phyloP scores from a whole-genome alignment of 768 basidiomycete species.

The Termitomyces sp. region DNA sequence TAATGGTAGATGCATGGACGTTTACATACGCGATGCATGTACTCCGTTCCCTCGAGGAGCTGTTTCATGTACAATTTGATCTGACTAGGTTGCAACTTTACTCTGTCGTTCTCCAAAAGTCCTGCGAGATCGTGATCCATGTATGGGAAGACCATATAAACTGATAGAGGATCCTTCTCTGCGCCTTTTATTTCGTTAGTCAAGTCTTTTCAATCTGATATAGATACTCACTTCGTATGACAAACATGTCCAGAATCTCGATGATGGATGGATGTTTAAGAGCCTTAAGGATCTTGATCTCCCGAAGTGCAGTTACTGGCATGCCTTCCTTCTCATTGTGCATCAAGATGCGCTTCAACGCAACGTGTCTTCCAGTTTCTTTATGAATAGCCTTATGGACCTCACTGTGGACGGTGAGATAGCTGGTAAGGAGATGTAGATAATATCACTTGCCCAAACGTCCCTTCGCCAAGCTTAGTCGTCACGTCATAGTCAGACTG shows the following conservation, averaged over 20 bases:
- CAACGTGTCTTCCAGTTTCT: slow-evolving; percentile 57
- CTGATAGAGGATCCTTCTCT: slow-evolving; percentile 68
- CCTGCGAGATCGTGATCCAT: slow-evolving; percentile 99
- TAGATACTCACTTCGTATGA: slow-evolving; percentile 59
- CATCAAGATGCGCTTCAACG: slow-evolving; percentile 92
- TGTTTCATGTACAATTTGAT: slow-evolving; percentile 98
- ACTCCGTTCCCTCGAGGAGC: slow-evolving; percentile 91
- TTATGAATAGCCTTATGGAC: slow-evolving; percentile 84
- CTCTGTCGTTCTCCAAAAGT: slow-evolving; percentile 85
- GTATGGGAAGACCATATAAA: slow-evolving; percentile 99
- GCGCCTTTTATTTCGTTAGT: slow-evolving; percentile 37
- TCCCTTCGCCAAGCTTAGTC: slow-evolving; percentile 92
- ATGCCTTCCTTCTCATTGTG: slow-evolving; percentile 97
- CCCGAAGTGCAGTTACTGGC: slow-evolving; percentile 92
- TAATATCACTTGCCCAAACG: slow-evolving; percentile 75
- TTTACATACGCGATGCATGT: slow-evolving; percentile 83
- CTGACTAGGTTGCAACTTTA: slow-evolving; percentile 73
- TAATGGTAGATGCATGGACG: not conserved
- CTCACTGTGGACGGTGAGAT: slow-evolving; percentile 45
- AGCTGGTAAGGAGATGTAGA: slow-evolving; percentile 6
- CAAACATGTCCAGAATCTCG: slow-evolving; percentile 88
- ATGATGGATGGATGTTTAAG: slow-evolving; percentile 84
- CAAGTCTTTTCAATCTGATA: not conserved
- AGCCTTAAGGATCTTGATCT: slow-evolving; percentile 94
- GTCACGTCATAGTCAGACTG: slow-evolving; percentile 76